Percentiles rank a stretch among this genome's conserved stretches.
These are phyloP conservation scores for Candida frijolesensis DNA, from an alignment of 1,139 yeast genomes.

Conservation along the genomic window DNA sequence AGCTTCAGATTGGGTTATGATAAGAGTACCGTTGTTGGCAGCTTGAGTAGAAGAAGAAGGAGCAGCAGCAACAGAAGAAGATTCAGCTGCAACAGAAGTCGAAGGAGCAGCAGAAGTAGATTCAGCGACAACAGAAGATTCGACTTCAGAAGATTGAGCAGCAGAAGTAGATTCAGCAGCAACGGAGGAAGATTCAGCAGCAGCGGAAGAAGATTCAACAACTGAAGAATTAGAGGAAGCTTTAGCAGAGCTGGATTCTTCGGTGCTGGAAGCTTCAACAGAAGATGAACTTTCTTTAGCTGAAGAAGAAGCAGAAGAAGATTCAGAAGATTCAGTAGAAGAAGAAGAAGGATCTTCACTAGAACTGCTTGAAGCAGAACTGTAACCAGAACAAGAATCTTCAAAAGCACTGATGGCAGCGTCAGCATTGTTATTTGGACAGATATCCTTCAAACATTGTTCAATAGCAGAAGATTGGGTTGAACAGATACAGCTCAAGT, in stretches of 20 bases:
- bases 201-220: conserved; percentile 5
- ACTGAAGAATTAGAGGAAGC: conserved; percentile 7
- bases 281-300: conserved; percentile 28
- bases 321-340: conserved; percentile 24
- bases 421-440: conserved; percentile 64
- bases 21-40: conserved; percentile 17
- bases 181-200: conserved; percentile 9
- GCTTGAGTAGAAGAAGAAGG: conserved; percentile 17
- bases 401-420: conserved; percentile 61
- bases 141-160: conserved; percentile 6
- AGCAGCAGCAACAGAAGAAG: not conserved
- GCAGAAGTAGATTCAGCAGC: conserved; percentile 11
- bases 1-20: conserved; percentile 10
- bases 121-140: not conserved
- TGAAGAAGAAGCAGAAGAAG: conserved; percentile 22
- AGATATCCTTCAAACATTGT: conserved; percentile 60
- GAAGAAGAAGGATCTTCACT: conserved; percentile 26
- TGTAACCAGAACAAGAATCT: conserved; percentile 50
- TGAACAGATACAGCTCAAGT: conserved; percentile 67
- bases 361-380: conserved; percentile 20
- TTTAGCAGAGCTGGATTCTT: conserved; percentile 16
- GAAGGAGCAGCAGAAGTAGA: conserved; percentile 11
- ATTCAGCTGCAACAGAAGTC: conserved; percentile 11
- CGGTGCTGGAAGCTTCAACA: conserved; percentile 19
- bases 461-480: conserved; percentile 52